Base-by-base conservation (phyloP, 331 rosid species). In the Quercus phellos region DNA sequence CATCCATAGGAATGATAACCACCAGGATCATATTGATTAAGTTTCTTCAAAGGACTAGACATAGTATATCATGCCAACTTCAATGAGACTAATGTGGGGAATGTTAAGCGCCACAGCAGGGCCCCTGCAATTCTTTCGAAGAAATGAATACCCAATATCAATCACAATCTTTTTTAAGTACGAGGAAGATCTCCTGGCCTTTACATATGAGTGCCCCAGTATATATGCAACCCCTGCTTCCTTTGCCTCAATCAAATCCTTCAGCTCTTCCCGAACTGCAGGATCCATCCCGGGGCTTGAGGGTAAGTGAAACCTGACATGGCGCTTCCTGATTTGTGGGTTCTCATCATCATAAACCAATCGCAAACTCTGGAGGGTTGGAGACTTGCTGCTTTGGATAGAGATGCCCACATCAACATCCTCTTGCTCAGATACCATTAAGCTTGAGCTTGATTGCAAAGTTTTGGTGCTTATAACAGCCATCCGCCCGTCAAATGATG, bases 11-110 rank as follows among this genome's bases (percentile, higher is more conserved):
- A 21, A 73, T 32, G 27, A 30, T 38, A 66, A 72, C 68, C 54
- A 74, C 73, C 74, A 63, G 16, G 72, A 69, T 54, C 66, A 68
- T 21, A 59, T 4, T 4, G 27, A 75, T 35, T 35, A 77, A 72
- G 59, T 68, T 72, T 7, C 53, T 64, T 58, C 66, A 19, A 61
- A 71, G 53, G 69, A 26, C 73, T 90, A 91, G 46, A 93, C 98
- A 80, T 93, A 90, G 86, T 93, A 91, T 84, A 91, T 93, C 97
- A 93, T 93, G 63, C 98, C 98, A 76, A 93, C 97, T 87, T 93
- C 98, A 55, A 93, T 87, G 5, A 93, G 92, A 86, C 98, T 91
- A 78, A 90, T 91, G 77, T 91, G 97, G 77, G 98, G 97, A 82
- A 93, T 91, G 82, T 91, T 93, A 12, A 91, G 98, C 17, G 98